Conservation (phyloP, 2,329 filamentous ascomycete species). For the Aspergillus pseudoglaucus region DNA sequence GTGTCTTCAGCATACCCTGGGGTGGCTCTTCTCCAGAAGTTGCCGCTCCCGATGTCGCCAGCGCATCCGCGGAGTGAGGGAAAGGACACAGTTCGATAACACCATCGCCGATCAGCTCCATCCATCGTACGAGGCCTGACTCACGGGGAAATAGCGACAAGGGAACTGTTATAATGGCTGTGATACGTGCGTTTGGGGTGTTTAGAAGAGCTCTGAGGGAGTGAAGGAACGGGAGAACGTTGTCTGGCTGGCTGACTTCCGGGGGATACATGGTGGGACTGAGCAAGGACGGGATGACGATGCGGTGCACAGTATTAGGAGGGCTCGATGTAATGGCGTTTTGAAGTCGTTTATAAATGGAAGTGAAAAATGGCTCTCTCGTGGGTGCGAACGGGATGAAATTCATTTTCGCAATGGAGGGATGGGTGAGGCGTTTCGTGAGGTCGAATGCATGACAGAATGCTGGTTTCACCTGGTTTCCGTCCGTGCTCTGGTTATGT, state of each 20-base stretch:
- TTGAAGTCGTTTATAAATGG: slow-evolving; percentile 56
- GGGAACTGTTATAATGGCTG: slow-evolving; percentile 69
- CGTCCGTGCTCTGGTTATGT: slow-evolving; percentile 39
- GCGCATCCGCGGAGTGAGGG: slow-evolving; percentile 53
- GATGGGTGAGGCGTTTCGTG: slow-evolving; percentile 56
- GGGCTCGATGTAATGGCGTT: slow-evolving; percentile 52
- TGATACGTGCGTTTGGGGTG: slow-evolving; percentile 57
- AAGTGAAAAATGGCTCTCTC: slow-evolving; percentile 52
- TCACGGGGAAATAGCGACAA: slow-evolving; percentile 70
- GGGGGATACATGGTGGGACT: slow-evolving; percentile 79
- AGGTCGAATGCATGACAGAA: slow-evolving; percentile 73
- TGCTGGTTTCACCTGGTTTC: slow-evolving; percentile 21
- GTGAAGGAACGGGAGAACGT: slow-evolving; percentile 76
- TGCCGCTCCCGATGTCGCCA: slow-evolving; percentile 47
- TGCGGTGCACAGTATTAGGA: slow-evolving; percentile 62
- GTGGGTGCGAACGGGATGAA: slow-evolving; percentile 44
- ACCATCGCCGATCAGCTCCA: slow-evolving; percentile 77
- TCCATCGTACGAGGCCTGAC: slow-evolving; percentile 73
- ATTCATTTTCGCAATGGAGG: slow-evolving; percentile 46
- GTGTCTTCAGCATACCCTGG: slow-evolving; percentile 78
- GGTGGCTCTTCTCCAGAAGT: slow-evolving; percentile 64
- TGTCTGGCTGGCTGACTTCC: slow-evolving; percentile 60
- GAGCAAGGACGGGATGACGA: slow-evolving; percentile 77
- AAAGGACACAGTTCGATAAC: slow-evolving; percentile 76
- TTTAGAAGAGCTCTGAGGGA: slow-evolving; percentile 68